Percentiles rank a stretch among this genome's conserved stretches.
These are phyloP conservation scores for Exophiala mesophila DNA, from an alignment of 2,329 filamentous ascomycete genomes.

Conservation along the genomic window DNA sequence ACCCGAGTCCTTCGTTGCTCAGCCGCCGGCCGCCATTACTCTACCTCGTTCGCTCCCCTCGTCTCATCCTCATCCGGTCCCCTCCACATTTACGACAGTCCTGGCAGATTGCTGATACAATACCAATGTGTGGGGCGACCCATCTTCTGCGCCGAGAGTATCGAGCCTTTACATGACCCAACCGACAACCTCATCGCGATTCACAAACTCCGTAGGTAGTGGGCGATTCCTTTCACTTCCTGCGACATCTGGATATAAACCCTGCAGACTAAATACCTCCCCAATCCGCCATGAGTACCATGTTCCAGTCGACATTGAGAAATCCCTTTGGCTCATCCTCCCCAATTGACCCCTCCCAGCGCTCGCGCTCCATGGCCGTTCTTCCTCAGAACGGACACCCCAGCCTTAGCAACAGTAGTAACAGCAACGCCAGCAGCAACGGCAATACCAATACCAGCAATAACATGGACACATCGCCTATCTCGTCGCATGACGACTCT, in stretches of 20 bases:
- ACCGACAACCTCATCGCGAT: slow-evolving; percentile 4
- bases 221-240: neutral
- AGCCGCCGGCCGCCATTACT: no score
- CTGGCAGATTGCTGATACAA: neutral
- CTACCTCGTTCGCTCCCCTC: no score
- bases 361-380: slow-evolving; percentile 22
- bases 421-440: no score
- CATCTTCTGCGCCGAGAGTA: slow-evolving; percentile 19
- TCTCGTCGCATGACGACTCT: slow-evolving; percentile 40
- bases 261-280: neutral
- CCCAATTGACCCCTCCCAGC: slow-evolving; percentile 17
- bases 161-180: slow-evolving; percentile 22
- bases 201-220: slow-evolving; percentile 17
- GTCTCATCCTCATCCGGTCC: no score
- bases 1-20: neutral
- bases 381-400: slow-evolving; percentile 19
- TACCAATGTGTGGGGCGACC: slow-evolving; percentile 21
- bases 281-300: slow-evolving; percentile 26
- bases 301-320: slow-evolving; percentile 23
- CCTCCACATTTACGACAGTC: no score
- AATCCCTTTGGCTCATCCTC: slow-evolving; percentile 24
- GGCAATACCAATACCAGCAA: neutral
- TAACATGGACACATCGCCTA: slow-evolving; percentile 20
- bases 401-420: no score
- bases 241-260: no score